Evolutionary conservation across 345 rosid species (phyloP).

Genomic region (Corchorus capsularis): DNA sequence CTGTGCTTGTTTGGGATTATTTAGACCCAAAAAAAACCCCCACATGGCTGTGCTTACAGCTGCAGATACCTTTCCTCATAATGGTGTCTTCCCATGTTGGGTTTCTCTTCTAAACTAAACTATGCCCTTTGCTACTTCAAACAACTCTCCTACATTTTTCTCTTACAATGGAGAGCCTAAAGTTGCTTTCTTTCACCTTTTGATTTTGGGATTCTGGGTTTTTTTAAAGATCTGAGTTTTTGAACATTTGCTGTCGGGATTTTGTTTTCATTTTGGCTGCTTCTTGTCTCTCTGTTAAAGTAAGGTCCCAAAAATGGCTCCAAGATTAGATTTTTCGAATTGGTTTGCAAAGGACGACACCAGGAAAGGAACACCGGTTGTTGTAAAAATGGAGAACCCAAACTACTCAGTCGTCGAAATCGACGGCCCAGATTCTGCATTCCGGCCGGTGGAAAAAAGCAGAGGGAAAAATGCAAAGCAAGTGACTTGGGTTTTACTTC

Average conservation of each 20-base stretch:
- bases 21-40: constrained; percentile 23
- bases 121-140: constrained; percentile 17
- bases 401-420: constrained; percentile 83
- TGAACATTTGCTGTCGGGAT: constrained; percentile 20
- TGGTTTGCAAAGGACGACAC: constrained; percentile 69
- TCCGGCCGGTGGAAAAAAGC: constrained; percentile 75
- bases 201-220: constrained; percentile 32
- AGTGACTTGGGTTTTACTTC: constrained; percentile 90
- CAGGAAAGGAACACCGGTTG: constrained; percentile 79
- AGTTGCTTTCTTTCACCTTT: constrained; percentile 35
- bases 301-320: constrained; percentile 47
- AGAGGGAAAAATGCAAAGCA: constrained; percentile 89
- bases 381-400: constrained; percentile 87
- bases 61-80: constrained; percentile 50
- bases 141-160: constrained; percentile 33
- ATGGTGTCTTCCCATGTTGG: constrained; percentile 41
- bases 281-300: not conserved
- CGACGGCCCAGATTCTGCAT: constrained; percentile 85
- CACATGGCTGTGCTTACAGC: constrained; percentile 51
- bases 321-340: constrained; percentile 63
- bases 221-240: constrained; percentile 54
- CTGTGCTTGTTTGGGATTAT: constrained; percentile 28
- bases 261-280: constrained; percentile 8
- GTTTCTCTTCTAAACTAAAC: constrained; percentile 20
- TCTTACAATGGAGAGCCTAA: constrained; percentile 33